phyloP scores from a whole-genome alignment of 139 green algal genomes.

The Deuterostichococcus epilithicus region DNA sequence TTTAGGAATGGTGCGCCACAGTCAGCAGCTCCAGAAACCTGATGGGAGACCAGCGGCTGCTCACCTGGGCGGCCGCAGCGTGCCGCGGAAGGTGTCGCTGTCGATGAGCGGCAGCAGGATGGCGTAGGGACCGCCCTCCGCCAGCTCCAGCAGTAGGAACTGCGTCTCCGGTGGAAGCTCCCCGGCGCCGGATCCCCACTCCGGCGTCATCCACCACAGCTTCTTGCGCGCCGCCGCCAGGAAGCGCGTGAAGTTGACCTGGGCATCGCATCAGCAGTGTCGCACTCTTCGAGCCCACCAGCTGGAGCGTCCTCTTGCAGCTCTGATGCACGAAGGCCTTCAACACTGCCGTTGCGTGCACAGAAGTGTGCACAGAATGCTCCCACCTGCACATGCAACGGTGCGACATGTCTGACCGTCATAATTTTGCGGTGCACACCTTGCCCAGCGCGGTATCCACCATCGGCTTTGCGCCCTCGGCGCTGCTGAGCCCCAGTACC shows the following conservation, averaged over 20 bases:
- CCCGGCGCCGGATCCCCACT: conserved; percentile 67
- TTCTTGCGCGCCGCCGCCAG: conserved; percentile 37
- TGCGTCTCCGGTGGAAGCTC: conserved; percentile 88
- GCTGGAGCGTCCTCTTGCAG: background rate
- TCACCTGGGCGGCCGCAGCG: conserved; percentile 54
- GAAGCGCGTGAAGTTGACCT: conserved; percentile 20
- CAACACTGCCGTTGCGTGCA: background rate
- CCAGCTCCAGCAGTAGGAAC: conserved; percentile 83
- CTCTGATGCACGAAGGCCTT: background rate
- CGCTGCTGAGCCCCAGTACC: conserved; percentile 37
- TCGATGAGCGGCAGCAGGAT: conserved; percentile 81
- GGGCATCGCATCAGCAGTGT: background rate
- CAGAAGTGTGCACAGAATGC: background rate
- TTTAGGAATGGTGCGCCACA: too few species aligned
- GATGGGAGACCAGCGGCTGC: too few species aligned
- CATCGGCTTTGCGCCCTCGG: conserved; percentile 19
- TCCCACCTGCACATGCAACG: background rate
- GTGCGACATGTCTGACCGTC: background rate
- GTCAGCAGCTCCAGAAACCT: too few species aligned
- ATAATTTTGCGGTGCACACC: too few species aligned
- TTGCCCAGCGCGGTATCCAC: conserved; percentile 35
- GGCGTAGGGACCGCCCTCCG: conserved; percentile 55
- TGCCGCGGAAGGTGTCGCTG: conserved; percentile 61
- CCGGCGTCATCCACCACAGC: conserved; percentile 91
- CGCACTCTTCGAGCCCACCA: background rate